Conservation (phyloP, 2,329 filamentous ascomycete genomes). For the Scytalidium lignicola region DNA sequence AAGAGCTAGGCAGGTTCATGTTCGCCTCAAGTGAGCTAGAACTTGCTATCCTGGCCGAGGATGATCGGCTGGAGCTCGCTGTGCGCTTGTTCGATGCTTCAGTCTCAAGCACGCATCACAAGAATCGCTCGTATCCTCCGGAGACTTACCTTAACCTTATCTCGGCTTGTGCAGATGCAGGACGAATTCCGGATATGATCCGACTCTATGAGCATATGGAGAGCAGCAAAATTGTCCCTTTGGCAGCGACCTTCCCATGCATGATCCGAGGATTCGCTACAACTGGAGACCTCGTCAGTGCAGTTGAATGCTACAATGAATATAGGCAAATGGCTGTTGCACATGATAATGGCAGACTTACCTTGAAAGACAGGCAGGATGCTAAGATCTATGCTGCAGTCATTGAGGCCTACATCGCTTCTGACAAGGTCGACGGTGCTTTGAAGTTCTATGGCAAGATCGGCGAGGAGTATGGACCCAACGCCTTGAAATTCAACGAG, state of each 20-base stretch:
- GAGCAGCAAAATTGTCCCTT: conserved; percentile 64
- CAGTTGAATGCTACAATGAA: conserved; percentile 92
- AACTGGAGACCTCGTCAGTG: conserved; percentile 75
- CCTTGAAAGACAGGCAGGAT: conserved; percentile 68
- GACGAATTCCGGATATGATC: conserved; percentile 82
- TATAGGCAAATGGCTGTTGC: conserved; percentile 86
- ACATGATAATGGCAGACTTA: conserved; percentile 68
- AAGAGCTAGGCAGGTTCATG: conserved; percentile 80
- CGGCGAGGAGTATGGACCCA: conserved; percentile 53
- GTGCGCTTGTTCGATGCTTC: conserved; percentile 82
- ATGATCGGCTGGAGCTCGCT: conserved; percentile 80
- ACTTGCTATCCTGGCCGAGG: conserved; percentile 78
- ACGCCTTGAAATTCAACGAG: conserved; percentile 61
- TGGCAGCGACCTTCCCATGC: conserved; percentile 76
- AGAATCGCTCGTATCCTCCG: conserved; percentile 62
- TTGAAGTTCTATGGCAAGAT: conserved; percentile 83
- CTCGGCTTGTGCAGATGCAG: conserved; percentile 77
- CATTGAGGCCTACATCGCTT: conserved; percentile 81
- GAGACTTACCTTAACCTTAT: conserved; percentile 84
- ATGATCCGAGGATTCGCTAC: conserved; percentile 95
- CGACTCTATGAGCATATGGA: conserved; percentile 92
- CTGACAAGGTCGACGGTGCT: conserved; percentile 74
- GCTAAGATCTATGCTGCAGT: conserved; percentile 85
- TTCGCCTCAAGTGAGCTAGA: conserved; percentile 84
- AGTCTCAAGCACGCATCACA: conserved; percentile 40